Percentiles rank a stretch among this genome's conserved stretches.
Evolutionary conservation across 331 rosid species (phyloP).

Genomic region (Arachis monticola): DNA sequence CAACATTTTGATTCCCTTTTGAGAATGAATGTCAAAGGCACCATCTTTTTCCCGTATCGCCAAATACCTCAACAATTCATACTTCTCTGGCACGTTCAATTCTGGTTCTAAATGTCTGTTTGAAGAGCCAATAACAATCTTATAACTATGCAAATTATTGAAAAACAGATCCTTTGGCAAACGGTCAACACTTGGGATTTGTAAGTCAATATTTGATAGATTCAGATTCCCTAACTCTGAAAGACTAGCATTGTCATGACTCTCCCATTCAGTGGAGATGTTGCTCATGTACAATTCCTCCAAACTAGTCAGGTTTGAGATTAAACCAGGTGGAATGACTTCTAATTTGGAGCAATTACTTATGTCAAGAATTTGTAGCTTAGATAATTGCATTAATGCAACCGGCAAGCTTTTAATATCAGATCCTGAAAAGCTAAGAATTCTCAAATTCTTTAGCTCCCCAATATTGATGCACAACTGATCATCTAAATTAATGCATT

Average conservation of each 20-base stretch:
- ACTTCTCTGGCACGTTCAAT: neutral
- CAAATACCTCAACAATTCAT: slow-evolving; percentile 32
- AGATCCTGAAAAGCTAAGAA: slow-evolving; percentile 43
- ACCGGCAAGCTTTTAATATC: slow-evolving; percentile 21
- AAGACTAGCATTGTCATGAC: neutral
- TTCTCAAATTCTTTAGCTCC: slow-evolving; percentile 31
- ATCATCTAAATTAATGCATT: slow-evolving; percentile 1
- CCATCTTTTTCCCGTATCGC: slow-evolving; percentile 30
- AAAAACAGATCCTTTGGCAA: slow-evolving; percentile 27
- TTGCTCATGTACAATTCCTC: slow-evolving; percentile 49
- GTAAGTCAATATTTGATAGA: slow-evolving; percentile 20
- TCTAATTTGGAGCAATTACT: slow-evolving; percentile 38
- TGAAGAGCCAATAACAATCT: slow-evolving; percentile 29
- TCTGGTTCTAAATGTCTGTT: neutral
- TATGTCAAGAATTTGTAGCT: slow-evolving; percentile 43
- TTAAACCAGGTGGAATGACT: slow-evolving; percentile 30
- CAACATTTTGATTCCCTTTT: slow-evolving; percentile 32
- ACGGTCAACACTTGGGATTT: neutral
- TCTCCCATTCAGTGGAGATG: slow-evolving; percentile 27
- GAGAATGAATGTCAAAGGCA: slow-evolving; percentile 20
- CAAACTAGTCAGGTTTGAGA: slow-evolving; percentile 35
- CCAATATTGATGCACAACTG: slow-evolving; percentile 12
- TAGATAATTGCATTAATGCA: slow-evolving; percentile 24
- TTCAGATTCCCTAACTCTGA: slow-evolving; percentile 34
- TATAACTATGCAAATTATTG: slow-evolving; percentile 26